These are phyloP conservation scores for Streptanthus diversifolius DNA, from an alignment of 345 rosid species.

Conservation along the genomic window DNA sequence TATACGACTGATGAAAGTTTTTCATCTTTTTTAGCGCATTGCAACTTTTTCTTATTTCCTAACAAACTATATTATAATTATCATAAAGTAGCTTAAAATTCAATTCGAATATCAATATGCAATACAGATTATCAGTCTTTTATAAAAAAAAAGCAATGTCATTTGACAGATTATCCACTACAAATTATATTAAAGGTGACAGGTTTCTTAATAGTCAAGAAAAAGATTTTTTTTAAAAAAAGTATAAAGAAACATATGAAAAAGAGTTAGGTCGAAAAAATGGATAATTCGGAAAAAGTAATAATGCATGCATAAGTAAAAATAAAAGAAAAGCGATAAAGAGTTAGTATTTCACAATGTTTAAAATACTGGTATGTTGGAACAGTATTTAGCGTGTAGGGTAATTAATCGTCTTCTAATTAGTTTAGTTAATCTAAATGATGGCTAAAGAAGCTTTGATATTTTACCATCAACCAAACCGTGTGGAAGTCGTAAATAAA, in stretches of 20 bases:
- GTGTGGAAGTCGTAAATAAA: conserved; percentile 28
- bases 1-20: conserved; percentile 13
- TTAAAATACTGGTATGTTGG: conserved; percentile 7
- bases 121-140: conserved; percentile 30
- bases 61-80: background rate
- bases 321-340: background rate
- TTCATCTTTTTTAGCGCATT: background rate
- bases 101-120: conserved; percentile 30
- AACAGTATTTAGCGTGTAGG: conserved; percentile 15
- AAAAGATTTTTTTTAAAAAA: background rate
- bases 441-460: background rate
- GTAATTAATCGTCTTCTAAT: background rate
- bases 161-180: conserved; percentile 23
- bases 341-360: conserved; percentile 6
- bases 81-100: conserved; percentile 9
- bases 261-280: conserved; percentile 8
- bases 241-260: background rate
- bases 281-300: background rate
- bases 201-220: conserved; percentile 22
- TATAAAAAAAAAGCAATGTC: background rate
- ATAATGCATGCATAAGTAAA: background rate
- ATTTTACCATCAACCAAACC: conserved; percentile 19
- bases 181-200: conserved; percentile 17
- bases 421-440: background rate
- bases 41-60: conserved; percentile 1